These are phyloP conservation scores for Yamadazyma philogaea DNA, from an alignment of 805 yeast species.

Conservation along the genomic window DNA sequence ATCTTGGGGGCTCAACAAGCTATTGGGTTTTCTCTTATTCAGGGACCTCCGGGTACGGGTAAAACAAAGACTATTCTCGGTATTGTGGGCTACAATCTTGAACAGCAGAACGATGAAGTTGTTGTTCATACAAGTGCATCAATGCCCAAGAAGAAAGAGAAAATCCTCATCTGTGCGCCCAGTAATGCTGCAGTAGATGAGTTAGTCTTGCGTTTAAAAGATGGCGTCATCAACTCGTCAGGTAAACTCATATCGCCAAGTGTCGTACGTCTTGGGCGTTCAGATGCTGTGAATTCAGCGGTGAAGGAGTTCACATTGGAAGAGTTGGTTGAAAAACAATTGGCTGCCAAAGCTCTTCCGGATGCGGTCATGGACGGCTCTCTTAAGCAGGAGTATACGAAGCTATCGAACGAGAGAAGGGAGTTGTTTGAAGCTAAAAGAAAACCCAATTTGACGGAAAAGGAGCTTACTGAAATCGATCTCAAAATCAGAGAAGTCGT, in stretches of 20 bases:
- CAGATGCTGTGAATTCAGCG: conserved; percentile 80
- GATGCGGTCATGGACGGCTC: conserved; percentile 31
- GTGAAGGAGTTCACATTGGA: conserved; percentile 84
- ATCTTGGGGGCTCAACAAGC: conserved; percentile 66
- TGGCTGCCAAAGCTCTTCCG: conserved; percentile 31
- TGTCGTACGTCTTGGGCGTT: conserved; percentile 82
- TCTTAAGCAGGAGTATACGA: conserved; percentile 49
- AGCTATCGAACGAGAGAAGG: conserved; percentile 58
- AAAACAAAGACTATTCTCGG: conserved; percentile 96
- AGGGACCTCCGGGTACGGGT: conserved; percentile 99
- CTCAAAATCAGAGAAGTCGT: conserved; percentile 53
- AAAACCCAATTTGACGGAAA: conserved; percentile 30
- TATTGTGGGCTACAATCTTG: conserved; percentile 73
- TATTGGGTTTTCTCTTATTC: conserved; percentile 84
- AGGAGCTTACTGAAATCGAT: conserved; percentile 47
- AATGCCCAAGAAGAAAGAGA: conserved; percentile 26
- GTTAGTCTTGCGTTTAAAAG: conserved; percentile 73
- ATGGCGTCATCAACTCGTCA: conserved; percentile 58
- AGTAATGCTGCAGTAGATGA: conserved; percentile 99
- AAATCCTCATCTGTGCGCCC: conserved; percentile 91
- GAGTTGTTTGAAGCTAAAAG: conserved; percentile 25
- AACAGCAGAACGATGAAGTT: conserved; percentile 8
- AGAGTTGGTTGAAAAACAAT: conserved; percentile 69
- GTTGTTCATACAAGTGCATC: conserved; percentile 16
- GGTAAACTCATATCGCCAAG: conserved; percentile 58